Conservation (phyloP, 257 asterid genomes). For the Fraxinus quadrangulata region DNA sequence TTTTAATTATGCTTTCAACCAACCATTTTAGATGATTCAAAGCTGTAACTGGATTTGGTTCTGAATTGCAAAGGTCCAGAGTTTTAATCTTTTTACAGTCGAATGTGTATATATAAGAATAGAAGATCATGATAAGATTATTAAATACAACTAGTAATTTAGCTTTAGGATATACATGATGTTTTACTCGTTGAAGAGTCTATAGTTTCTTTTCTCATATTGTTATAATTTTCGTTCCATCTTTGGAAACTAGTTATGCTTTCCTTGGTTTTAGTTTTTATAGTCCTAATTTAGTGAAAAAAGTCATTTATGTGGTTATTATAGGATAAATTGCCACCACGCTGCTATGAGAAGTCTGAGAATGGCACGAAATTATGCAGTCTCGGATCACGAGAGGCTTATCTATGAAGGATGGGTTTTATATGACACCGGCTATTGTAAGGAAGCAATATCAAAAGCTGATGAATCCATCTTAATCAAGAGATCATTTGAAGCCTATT, state of each 20-base stretch:
- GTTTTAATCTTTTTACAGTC: not conserved
- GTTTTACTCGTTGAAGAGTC: not conserved
- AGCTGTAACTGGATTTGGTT: not conserved
- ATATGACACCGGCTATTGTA: constrained; percentile 83
- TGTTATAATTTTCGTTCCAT: not conserved
- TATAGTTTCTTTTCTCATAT: not conserved
- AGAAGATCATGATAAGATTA: not conserved
- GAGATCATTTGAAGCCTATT: constrained; percentile 95
- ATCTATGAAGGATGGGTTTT: constrained; percentile 96
- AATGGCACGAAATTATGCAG: constrained; percentile 85
- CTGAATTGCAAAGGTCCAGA: not conserved
- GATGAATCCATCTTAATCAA: constrained; percentile 76
- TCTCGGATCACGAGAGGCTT: constrained; percentile 79
- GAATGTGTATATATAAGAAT: not conserved
- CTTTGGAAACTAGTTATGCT: constrained; percentile 13
- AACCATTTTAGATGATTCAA: not conserved
- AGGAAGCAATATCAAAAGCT: constrained; percentile 87
- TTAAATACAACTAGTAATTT: not conserved
- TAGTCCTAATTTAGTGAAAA: constrained; percentile 5
- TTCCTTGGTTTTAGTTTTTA: constrained; percentile 6
- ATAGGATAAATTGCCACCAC: constrained; percentile 92
- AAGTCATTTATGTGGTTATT: constrained; percentile 21
- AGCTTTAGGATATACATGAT: not conserved
- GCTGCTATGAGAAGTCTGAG: constrained; percentile 96
- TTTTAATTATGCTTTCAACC: constrained; percentile 5